Evolutionary conservation across 2,329 filamentous ascomycete species (phyloP), one percentile per base, ranked within the genome.

Genomic region (Arthroderma sp.): DNA sequence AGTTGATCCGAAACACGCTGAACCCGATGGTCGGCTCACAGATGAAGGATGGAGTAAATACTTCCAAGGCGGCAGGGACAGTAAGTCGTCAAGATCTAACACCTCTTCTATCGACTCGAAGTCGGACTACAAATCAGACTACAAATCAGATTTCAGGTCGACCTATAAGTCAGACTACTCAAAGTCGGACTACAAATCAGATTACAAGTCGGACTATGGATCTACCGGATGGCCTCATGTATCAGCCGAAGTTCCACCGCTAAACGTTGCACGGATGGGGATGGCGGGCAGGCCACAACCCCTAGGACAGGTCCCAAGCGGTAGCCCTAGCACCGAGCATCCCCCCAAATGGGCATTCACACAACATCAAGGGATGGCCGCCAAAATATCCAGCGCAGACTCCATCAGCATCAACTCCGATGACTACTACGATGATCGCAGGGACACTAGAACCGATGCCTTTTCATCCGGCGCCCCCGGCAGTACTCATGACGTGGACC

Each of bases 11-110:
- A 68, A 7, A 56, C 61, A 49, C 31, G 38, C 11, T 15, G 38
- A 57, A 17, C 28, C 49, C 11, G 43, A 52, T 23, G 70, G 76
- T 58, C 70, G 74, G 39, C 69, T 67, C 35, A 76, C 75, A 1
- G 71, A 77, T 51, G 75, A 75, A 62, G 75, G 74, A 44, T 78
- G 76, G 76, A 69, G 72, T 59, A 74, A 72, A 56, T 78, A 78
- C 63, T 78, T 77, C 63, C 67, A 74, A 54, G 67, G 71, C 51
- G 69, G 72, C 35, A 62, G 62, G 43, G 62, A 61, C 58, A 60
- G 65, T 25, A 25, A 25, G 33, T 64, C 63, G n/a, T 25, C 61
- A 21, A 67, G 58, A 51, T 69, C 57, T 58, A 67, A 60, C 56
- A 61, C 58, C 44, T 65, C 59, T 55, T 67, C 69, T 2, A 38